Evolutionary conservation across 1,284 basidiomycete species (phyloP).

Genomic region (Pseudozyma hubeiensis): DNA sequence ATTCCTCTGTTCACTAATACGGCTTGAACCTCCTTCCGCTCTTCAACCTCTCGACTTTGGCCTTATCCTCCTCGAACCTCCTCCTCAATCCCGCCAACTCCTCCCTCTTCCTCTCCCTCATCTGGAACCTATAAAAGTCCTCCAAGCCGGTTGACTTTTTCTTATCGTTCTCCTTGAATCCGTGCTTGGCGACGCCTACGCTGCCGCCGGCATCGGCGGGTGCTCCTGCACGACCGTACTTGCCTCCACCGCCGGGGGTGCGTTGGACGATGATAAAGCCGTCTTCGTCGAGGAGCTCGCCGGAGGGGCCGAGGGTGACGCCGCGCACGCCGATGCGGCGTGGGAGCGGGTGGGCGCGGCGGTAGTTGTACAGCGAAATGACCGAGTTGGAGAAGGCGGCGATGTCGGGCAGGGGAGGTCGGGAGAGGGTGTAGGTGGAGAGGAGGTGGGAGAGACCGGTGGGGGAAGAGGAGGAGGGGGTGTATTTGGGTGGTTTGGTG

Average conservation of each 20-base stretch:
- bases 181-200: constrained; percentile 37
- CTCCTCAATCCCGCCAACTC: constrained; percentile 59
- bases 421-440: constrained; percentile 30
- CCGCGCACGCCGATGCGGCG: constrained; percentile 58
- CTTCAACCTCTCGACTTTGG: constrained; percentile 63
- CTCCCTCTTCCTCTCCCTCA: constrained; percentile 63
- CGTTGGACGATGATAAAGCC: constrained; percentile 67
- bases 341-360: constrained; percentile 55
- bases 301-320: constrained; percentile 59
- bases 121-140: constrained; percentile 67
- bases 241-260: constrained; percentile 39
- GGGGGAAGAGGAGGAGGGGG: constrained; percentile 25
- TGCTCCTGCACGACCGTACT: constrained; percentile 58
- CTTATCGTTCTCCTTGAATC: constrained; percentile 41
- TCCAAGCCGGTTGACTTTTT: constrained; percentile 58
- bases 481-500: constrained; percentile 10
- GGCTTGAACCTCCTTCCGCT: constrained; percentile 62
- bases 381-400: constrained; percentile 50
- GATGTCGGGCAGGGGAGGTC: constrained; percentile 47
- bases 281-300: constrained; percentile 65
- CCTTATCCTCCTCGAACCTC: constrained; percentile 65
- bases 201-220: constrained; percentile 20
- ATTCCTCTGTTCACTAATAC: constrained; percentile 17
- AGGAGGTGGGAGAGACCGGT: constrained; percentile 54
- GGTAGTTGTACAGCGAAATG: constrained; percentile 56